phyloP scores from a whole-genome alignment of 805 yeast species.

The Kregervanrija fluxuum region DNA sequence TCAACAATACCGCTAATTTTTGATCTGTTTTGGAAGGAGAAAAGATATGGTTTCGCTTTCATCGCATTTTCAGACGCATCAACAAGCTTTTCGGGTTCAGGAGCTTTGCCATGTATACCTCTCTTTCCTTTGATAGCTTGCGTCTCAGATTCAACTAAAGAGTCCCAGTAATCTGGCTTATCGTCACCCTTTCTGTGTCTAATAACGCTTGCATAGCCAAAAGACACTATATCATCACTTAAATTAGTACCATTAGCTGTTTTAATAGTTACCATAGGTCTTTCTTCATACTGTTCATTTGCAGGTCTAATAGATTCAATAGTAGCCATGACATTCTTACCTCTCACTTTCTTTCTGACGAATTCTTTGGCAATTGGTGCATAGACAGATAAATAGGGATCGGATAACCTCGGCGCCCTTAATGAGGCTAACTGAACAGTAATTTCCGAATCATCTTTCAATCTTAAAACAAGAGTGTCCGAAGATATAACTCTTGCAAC shows the following conservation, averaged over 20 bases:
- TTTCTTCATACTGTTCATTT: slow-evolving; percentile 53
- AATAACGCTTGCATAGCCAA: slow-evolving; percentile 72
- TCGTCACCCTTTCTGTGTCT: slow-evolving; percentile 69
- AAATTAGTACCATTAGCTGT: slow-evolving; percentile 48
- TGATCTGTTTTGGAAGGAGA: slow-evolving; percentile 60
- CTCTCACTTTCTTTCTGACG: slow-evolving; percentile 60
- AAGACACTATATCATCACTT: slow-evolving; percentile 49
- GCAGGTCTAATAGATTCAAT: slow-evolving; percentile 61
- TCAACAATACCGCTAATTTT: slow-evolving; percentile 67
- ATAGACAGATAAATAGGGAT: slow-evolving; percentile 47
- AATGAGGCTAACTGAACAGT: slow-evolving; percentile 73
- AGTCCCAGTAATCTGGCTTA: slow-evolving; percentile 73
- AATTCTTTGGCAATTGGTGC: slow-evolving; percentile 67
- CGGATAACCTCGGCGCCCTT: slow-evolving; percentile 65
- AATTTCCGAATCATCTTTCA: slow-evolving; percentile 42
- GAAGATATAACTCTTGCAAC: slow-evolving; percentile 59
- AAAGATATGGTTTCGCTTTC: slow-evolving; percentile 67
- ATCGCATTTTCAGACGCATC: slow-evolving; percentile 73
- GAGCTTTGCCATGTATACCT: slow-evolving; percentile 59
- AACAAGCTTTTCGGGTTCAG: slow-evolving; percentile 53
- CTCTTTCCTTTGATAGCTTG: slow-evolving; percentile 46
- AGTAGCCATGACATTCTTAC: slow-evolving; percentile 55
- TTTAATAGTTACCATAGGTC: slow-evolving; percentile 56
- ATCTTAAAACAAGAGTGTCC: slow-evolving; percentile 55
- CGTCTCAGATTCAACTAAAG: slow-evolving; percentile 60